Base-by-base conservation (phyloP, 2,329 filamentous ascomycete genomes). In the Talaromyces verruculosus region DNA sequence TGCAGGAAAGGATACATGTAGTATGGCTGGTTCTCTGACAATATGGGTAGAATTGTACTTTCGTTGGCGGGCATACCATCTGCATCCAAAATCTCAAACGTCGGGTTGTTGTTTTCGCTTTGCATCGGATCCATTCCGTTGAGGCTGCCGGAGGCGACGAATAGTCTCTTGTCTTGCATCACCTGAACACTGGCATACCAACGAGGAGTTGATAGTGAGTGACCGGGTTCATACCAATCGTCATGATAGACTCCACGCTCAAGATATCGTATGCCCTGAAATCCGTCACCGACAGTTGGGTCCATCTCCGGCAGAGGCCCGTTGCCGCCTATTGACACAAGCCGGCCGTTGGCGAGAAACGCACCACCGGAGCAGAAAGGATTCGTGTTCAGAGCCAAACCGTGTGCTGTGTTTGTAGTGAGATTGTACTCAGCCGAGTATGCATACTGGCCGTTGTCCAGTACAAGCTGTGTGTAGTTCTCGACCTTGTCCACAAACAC, bases 1-100 rank as follows among this genome's bases (percentile, higher is more conserved):
- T 88, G 85, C 35, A 88, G 75, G 73, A 88, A 88, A 2, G 86
- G 86, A 71, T 88, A 88, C 85, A 87, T 87, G 75, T 86, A 88
- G 76, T 88, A 88, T 15, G 86, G 86, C 73, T 87, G 84, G 69
- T 85, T 86, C 72, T 82, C 82, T 64, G 77, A 78, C 28, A 88
- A 77, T 43, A 88, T 84, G 4, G 84, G 81, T 79, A 88, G 81
- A 8, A 75, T 74, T 51, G 82, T 79, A 71, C 79, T 86, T 19
- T 75, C 72, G 58, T 84, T 84, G 55, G 78, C 74, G 3, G 81
- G 79, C 51, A 80, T 73, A 65, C 84, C 86, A 49, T 80, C 71
- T 33, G 76, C 67, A 65, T 83, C 82, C n/a, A 88, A 76, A 30
- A 87, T 81, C 71, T 88, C 86, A 72, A 87, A 88, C 1, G 86